These are phyloP conservation scores for Daphne laureola DNA, from an alignment of 441 rosid genomes.

Conservation along the genomic window DNA sequence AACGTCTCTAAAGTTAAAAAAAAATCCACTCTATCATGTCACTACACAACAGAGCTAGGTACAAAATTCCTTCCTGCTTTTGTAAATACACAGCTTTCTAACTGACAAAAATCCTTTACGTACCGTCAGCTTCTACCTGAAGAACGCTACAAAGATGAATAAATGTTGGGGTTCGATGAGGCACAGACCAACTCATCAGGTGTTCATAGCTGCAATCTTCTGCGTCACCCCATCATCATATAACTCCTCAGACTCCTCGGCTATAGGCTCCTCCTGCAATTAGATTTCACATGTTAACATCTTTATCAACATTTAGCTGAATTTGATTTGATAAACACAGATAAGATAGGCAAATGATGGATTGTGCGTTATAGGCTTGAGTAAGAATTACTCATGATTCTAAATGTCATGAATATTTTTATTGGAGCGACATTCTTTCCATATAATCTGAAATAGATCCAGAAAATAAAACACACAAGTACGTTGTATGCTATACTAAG, in stretches of 20 bases:
- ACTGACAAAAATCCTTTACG: conserved; percentile 8
- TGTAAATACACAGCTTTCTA: conserved; percentile 5
- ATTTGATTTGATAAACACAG: conserved; percentile 1
- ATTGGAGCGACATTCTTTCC: neutral
- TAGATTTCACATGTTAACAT: neutral
- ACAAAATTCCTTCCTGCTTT: conserved; percentile 4
- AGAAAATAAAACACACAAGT: neutral
- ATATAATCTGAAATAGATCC: neutral
- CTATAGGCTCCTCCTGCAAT: conserved; percentile 40
- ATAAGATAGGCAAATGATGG: neutral
- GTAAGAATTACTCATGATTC: neutral
- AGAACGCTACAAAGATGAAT: conserved; percentile 7
- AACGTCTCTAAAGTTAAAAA: neutral
- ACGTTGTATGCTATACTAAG: too few species aligned
- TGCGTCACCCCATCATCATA: conserved; percentile 39
- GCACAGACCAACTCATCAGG: conserved; percentile 17
- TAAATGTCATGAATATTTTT: conserved; percentile 2
- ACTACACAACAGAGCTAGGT: conserved; percentile 13
- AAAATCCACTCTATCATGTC: conserved; percentile 7
- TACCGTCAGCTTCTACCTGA: conserved; percentile 17
- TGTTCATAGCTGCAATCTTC: conserved; percentile 46
- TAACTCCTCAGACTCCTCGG: conserved; percentile 41
- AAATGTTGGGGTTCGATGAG: conserved; percentile 9
- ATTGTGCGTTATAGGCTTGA: too few species aligned
- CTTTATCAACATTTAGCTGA: neutral